phyloP scores from a whole-genome alignment of 352 stramenopile species.

The Phytopythium montanum region DNA sequence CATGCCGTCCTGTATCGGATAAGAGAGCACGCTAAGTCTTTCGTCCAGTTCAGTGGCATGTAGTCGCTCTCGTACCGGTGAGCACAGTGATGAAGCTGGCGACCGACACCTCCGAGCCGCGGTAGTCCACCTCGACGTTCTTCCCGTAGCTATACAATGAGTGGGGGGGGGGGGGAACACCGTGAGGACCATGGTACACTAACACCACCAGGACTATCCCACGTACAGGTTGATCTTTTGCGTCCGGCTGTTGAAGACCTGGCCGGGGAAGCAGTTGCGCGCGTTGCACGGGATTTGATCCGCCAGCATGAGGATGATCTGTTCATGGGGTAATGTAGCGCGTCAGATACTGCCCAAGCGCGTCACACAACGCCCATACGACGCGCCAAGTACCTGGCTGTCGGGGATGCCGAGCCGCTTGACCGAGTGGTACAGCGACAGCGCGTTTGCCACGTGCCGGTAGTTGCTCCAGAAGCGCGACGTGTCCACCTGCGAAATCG shows the following conservation, averaged over 20 bases:
- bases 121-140: conserved; percentile 94
- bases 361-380: not conserved
- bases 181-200: not conserved
- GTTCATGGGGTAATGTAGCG: too few species aligned
- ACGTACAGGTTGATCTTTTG: conserved; percentile 87
- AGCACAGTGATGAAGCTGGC: conserved; percentile 96
- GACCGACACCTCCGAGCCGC: conserved; percentile 94
- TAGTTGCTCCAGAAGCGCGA: conserved; percentile 98
- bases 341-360: not conserved
- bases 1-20: conserved; percentile 58
- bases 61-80: conserved; percentile 34
- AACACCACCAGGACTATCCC: not conserved
- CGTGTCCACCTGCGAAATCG: conserved; percentile 76
- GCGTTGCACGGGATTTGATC: conserved; percentile 95
- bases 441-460: conserved; percentile 93
- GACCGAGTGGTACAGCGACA: conserved; percentile 93
- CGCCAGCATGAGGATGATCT: conserved; percentile 96
- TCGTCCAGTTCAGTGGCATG: too few species aligned
- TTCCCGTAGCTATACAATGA: conserved; percentile 75
- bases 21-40: too few species aligned
- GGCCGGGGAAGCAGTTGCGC: conserved; percentile 87
- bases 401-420: conserved; percentile 92
- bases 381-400: conserved; percentile 61
- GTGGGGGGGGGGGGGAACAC: not conserved
- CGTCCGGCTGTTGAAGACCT: conserved; percentile 89